Evolutionary conservation across 345 rosid genomes (phyloP).

Genomic region (Sisymbrium altissimum): DNA sequence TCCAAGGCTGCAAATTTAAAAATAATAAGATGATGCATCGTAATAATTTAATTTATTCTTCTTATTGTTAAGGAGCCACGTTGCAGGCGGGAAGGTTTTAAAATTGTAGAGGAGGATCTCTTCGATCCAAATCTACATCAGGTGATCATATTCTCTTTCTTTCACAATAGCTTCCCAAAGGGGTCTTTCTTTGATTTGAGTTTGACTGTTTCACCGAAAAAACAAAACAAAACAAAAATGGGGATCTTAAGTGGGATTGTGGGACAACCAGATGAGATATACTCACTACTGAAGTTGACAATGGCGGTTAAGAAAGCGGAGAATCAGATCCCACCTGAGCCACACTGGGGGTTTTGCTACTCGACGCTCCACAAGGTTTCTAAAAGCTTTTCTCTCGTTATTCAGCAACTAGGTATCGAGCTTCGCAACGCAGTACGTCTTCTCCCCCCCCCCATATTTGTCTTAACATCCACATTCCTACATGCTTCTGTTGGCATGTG

Average conservation of each 20-base stretch:
- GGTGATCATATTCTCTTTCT: background rate
- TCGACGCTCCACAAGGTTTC: background rate
- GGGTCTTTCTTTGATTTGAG: background rate
- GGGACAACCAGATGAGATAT: background rate
- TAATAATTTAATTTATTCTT: background rate
- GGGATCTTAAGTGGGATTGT: background rate
- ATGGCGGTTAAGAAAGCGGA: background rate
- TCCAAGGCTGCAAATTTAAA: too few species aligned
- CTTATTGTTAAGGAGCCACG: background rate
- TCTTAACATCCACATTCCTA: background rate
- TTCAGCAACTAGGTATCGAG: background rate
- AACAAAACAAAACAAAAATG: background rate
- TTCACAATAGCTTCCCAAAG: background rate
- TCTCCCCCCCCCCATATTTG: background rate
- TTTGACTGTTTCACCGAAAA: background rate
- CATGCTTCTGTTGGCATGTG: background rate
- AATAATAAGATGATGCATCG: too few species aligned
- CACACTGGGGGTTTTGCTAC: background rate
- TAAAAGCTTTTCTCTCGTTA: background rate
- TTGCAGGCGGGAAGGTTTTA: background rate
- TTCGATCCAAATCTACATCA: background rate
- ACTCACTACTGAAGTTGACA: background rate
- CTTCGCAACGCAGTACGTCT: background rate
- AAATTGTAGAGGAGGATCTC: background rate
- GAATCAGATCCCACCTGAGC: background rate